Evolutionary conservation across 2,329 filamentous ascomycete genomes (phyloP).

Genomic region (Colletotrichum sp.): DNA sequence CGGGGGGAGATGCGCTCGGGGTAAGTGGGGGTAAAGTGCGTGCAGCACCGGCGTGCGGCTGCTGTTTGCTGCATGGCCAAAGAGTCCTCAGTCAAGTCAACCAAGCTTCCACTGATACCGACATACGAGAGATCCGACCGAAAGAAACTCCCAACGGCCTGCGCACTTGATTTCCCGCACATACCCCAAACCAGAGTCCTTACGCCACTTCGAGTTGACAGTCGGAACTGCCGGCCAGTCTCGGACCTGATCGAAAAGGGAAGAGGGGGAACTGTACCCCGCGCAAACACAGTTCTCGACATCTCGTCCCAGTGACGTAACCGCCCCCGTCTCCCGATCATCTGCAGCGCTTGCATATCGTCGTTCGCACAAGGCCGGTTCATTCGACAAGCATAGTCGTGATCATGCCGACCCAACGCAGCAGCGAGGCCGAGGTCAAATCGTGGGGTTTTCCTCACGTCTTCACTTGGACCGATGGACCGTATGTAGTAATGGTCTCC

Average conservation of each 20-base stretch:
- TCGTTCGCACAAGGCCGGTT: not conserved
- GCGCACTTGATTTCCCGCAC: not conserved
- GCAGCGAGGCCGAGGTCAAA: slow-evolving; percentile 65
- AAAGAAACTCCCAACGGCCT: not conserved
- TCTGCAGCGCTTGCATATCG: not conserved
- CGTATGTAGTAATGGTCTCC: slow-evolving; percentile 55
- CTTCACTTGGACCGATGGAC: slow-evolving; percentile 75
- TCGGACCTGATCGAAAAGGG: not conserved
- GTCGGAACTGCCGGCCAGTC: not conserved
- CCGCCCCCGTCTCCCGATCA: not conserved
- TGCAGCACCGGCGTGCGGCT: not conserved
- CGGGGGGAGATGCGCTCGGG: not conserved
- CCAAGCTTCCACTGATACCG: not conserved
- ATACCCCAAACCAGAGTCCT: not conserved
- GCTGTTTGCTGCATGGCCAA: not conserved
- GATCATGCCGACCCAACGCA: slow-evolving; percentile 35
- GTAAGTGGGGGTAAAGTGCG: not conserved
- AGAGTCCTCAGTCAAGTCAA: not conserved
- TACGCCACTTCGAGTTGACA: not conserved
- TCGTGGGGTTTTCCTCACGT: slow-evolving; percentile 74
- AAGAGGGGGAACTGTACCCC: not conserved
- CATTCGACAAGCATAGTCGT: not conserved
- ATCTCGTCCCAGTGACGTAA: slow-evolving; percentile 10
- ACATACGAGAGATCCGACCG: not conserved
- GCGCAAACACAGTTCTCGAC: not conserved